phyloP scores from a whole-genome alignment of 768 basidiomycete genomes.

The Tricholoma flavovirens region DNA sequence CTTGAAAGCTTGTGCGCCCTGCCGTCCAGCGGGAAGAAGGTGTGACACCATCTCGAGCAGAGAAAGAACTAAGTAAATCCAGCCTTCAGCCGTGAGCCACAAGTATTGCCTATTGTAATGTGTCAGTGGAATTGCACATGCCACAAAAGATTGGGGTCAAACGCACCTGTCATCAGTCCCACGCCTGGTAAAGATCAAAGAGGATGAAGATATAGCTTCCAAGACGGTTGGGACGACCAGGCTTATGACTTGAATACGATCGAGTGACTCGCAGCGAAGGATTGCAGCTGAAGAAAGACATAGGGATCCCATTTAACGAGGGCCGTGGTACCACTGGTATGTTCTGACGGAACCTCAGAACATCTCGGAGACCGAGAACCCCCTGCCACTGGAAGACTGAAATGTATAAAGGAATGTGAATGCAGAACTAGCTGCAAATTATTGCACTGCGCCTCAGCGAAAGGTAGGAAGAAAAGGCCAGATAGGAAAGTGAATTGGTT shows the following conservation, averaged over 20 bases:
- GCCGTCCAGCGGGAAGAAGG: slow-evolving; percentile 45
- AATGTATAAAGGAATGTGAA: slow-evolving; percentile 35
- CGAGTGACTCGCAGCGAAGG: slow-evolving; percentile 62
- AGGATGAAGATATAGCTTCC: slow-evolving; percentile 54
- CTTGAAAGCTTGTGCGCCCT: slow-evolving; percentile 36
- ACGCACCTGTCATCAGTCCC: slow-evolving; percentile 42
- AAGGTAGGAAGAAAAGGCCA: slow-evolving; percentile 5
- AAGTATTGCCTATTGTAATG: slow-evolving; percentile 40
- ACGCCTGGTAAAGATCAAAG: slow-evolving; percentile 46
- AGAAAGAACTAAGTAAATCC: slow-evolving; percentile 52
- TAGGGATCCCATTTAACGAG: slow-evolving; percentile 41
- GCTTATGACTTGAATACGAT: slow-evolving; percentile 36
- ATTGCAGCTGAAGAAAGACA: slow-evolving; percentile 69
- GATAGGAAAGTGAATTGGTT: not conserved
- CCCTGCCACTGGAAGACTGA: slow-evolving; percentile 10
- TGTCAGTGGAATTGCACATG: not conserved
- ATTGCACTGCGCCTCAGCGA: slow-evolving; percentile 19
- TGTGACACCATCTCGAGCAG: slow-evolving; percentile 58
- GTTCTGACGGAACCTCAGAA: slow-evolving; percentile 5
- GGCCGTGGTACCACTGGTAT: not conserved
- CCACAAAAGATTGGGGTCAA: not conserved
- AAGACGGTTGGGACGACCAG: slow-evolving; percentile 60
- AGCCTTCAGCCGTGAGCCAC: slow-evolving; percentile 57
- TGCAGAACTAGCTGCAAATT: slow-evolving; percentile 43
- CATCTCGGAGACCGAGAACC: slow-evolving; percentile 7